These are phyloP conservation scores for Colletotrichum camelliae DNA, from an alignment of 2,329 filamentous ascomycete genomes.

Conservation along the genomic window DNA sequence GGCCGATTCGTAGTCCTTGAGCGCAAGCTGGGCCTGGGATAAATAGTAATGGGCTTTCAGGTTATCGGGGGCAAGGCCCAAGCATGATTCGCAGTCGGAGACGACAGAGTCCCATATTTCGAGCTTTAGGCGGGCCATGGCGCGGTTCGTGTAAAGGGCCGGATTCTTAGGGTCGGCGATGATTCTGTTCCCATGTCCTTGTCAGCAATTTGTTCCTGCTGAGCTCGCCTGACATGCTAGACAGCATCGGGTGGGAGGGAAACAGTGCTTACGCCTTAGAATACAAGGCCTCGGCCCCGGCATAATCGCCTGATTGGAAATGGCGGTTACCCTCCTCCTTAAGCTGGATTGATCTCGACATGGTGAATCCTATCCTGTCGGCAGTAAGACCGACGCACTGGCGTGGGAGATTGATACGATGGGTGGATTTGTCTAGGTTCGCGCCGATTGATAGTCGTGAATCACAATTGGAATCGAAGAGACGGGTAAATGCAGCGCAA, in stretches of 20 bases:
- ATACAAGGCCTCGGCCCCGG: constrained; percentile 71
- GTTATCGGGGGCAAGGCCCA: constrained; percentile 67
- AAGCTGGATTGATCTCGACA: constrained; percentile 42
- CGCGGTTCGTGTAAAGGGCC: constrained; percentile 86
- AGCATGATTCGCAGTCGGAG: constrained; percentile 76
- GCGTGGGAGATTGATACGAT: background rate
- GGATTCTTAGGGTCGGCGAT: constrained; percentile 79
- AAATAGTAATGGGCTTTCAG: constrained; percentile 89
- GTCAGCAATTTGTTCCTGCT: background rate
- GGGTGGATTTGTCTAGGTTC: background rate
- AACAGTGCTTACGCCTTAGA: constrained; percentile 66
- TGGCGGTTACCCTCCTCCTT: constrained; percentile 68
- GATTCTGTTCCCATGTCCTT: constrained; percentile 56
- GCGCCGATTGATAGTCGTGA: background rate
- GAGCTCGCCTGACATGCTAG: background rate
- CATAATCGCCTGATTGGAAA: constrained; percentile 70
- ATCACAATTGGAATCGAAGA: background rate
- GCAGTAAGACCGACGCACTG: background rate
- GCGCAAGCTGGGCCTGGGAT: constrained; percentile 79
- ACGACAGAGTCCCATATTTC: constrained; percentile 76
- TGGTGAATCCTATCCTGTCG: background rate
- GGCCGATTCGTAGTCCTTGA: constrained; percentile 76
- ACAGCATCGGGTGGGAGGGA: background rate
- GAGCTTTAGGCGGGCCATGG: constrained; percentile 80
- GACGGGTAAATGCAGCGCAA: background rate